phyloP scores from a whole-genome alignment of 2,329 filamentous ascomycete species.

The Dothidotthia symphoricarpi region DNA sequence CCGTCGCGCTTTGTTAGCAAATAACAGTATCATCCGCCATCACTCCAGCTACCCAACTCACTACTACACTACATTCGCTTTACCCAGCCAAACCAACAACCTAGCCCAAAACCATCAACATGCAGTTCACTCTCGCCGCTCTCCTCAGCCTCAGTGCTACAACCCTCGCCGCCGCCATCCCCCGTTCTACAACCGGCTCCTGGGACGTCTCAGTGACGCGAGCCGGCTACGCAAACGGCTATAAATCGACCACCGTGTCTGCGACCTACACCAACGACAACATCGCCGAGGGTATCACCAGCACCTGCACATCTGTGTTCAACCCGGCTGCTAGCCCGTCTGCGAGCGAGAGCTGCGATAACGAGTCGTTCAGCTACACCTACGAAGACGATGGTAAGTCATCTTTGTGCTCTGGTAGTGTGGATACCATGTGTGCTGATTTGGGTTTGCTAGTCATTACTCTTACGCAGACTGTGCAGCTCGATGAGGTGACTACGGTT shows the following conservation, averaged over 20 bases:
- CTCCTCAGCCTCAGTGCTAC: slow-evolving; percentile 3
- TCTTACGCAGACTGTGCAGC: slow-evolving; percentile 11
- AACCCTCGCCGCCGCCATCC: slow-evolving; percentile 4
- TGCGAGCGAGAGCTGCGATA: slow-evolving; percentile 1
- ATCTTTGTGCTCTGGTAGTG: too few species aligned
- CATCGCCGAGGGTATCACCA: slow-evolving; percentile 4
- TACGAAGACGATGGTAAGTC: slow-evolving; percentile 12
- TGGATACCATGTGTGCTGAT: too few species aligned
- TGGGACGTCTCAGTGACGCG: slow-evolving; percentile 3
- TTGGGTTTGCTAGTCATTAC: slow-evolving; percentile 6
- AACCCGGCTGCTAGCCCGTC: background rate
- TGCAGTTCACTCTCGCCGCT: slow-evolving; percentile 7
- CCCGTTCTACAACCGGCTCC: slow-evolving; percentile 5
- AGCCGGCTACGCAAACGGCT: slow-evolving; percentile 8
- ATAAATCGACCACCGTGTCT: slow-evolving; percentile 1
- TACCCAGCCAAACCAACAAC: background rate
- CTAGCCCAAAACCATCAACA: slow-evolving; percentile 1
- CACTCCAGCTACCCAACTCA: background rate
- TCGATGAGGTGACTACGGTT: slow-evolving; percentile 7
- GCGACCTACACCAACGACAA: slow-evolving; percentile 9
- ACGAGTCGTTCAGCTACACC: slow-evolving; percentile 5
- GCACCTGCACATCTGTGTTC: slow-evolving; percentile 1
- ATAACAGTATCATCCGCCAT: background rate
- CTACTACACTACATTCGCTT: background rate
- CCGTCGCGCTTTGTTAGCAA: background rate